Evolutionary conservation across 2,329 filamentous ascomycete species (phyloP), one percentile per base, ranked within the genome.

Genomic region (Talaromyces amestolkiae): DNA sequence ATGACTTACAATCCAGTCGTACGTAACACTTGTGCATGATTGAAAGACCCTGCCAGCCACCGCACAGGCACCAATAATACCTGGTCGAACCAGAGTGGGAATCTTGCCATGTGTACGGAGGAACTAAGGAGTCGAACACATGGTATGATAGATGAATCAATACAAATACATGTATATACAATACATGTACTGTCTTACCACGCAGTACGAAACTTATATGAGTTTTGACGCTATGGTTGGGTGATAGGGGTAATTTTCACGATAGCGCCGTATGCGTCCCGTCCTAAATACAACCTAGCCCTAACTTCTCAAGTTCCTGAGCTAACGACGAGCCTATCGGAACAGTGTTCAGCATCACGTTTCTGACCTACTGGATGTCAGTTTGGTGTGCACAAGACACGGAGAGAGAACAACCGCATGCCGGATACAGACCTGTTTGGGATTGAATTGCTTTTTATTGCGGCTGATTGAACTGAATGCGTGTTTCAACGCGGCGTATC

Each of bases 391-490:
- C n/a, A 56, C 33, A 11, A 15, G 22, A 33, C 33, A 39, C 10
- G 33, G 31, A 51, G 47, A 51, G 11, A 27, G 22, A 51, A 15
- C 47, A 31, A 51, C 17, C 17, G 22, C 47, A 51, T 51, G 47
- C 47, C 47, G 47, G 8, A 51, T 17, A 15, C 6, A 8, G 27
- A 11, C 45, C 22, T 49, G 45, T 49, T 24, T 62, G 5, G 75
- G 84, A 69, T 84, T 82, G 1, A 82, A 81, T 3, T 75, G 75
- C n/a, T 54, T 54, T 19, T 19, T 8, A 54, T 35, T 54, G 51
- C 31, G 51, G 51, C 51, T 54, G 51, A 33, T 13, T 37, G 15
- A 17, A 51, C 7, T 15, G 27, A 53, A n/a, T 33, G 27, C 15
- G 17, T 31, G 17, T 33, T 53, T 31, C 27, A 33, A 33, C 24